A percentile compares a stretch with the other conserved stretches of the same genome.
Evolutionary conservation across 805 yeast species (phyloP).

Genomic region (Saccharomycopsis schoenii): DNA sequence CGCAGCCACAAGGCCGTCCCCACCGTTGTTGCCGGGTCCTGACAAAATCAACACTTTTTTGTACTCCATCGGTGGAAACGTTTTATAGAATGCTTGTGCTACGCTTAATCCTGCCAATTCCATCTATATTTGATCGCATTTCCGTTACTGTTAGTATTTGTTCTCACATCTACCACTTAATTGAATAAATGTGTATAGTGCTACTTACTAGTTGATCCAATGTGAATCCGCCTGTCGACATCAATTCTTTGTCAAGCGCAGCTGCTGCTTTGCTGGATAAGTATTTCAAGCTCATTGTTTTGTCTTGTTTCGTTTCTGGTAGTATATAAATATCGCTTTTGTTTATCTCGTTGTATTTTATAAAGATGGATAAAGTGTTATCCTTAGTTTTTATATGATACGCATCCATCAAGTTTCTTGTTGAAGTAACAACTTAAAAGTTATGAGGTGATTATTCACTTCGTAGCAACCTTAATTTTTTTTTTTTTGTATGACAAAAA

Average conservation of each 20-base stretch:
- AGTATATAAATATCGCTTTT: background rate
- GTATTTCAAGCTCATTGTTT: slow-evolving; percentile 7
- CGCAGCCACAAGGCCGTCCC: slow-evolving; percentile 95
- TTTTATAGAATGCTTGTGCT: slow-evolving; percentile 69
- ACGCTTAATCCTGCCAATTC: slow-evolving; percentile 94
- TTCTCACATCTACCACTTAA: background rate
- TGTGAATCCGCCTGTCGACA: slow-evolving; percentile 76
- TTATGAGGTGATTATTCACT: no score
- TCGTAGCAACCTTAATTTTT: no score
- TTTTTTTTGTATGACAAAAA: no score
- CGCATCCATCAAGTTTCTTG: no score
- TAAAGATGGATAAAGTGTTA: no score
- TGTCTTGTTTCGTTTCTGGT: background rate
- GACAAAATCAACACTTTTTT: slow-evolving; percentile 57
- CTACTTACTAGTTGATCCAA: slow-evolving; percentile 56
- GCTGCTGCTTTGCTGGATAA: slow-evolving; percentile 40
- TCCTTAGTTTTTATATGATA: no score
- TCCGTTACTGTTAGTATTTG: background rate
- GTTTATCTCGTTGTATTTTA: no score
- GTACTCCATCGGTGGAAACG: slow-evolving; percentile 46
- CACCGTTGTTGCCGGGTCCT: slow-evolving; percentile 96
- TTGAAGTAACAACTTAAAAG: no score
- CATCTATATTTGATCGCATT: slow-evolving; percentile 41
- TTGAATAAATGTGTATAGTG: no score
- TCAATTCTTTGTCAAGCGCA: slow-evolving; percentile 70